phyloP scores from a whole-genome alignment of 495 filamentous ascomycete species.

The Xylaria longipes region DNA sequence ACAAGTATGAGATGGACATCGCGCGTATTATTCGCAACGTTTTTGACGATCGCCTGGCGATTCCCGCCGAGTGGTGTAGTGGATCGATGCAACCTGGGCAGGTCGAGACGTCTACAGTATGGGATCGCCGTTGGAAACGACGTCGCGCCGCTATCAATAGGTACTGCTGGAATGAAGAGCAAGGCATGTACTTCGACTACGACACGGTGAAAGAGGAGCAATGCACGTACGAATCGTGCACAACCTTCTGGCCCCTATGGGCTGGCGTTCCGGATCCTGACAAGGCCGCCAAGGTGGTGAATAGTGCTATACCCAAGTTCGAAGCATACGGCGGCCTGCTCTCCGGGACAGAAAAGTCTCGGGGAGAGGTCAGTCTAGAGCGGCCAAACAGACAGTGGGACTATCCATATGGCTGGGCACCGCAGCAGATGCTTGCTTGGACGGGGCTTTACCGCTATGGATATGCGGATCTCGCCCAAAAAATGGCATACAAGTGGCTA shows the following conservation, averaged over 20 bases:
- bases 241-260: slow-evolving; percentile 98
- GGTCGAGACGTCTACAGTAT: slow-evolving; percentile 78
- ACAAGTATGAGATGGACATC: slow-evolving; percentile 96
- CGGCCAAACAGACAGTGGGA: slow-evolving; percentile 97
- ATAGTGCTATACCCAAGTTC: slow-evolving; percentile 78
- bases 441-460: slow-evolving; percentile 88
- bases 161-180: slow-evolving; percentile 86
- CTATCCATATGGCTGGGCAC: slow-evolving; percentile 97
- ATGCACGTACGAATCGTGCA: slow-evolving; percentile 81
- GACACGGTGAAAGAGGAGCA: slow-evolving; percentile 80
- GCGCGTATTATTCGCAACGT: slow-evolving; percentile 77
- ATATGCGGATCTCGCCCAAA: slow-evolving; percentile 85
- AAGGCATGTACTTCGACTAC: slow-evolving; percentile 97
- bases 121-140: slow-evolving; percentile 84
- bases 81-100: slow-evolving; percentile 61
- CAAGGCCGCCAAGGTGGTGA: slow-evolving; percentile 79
- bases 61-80: slow-evolving; percentile 80
- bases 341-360: slow-evolving; percentile 84
- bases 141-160: slow-evolving; percentile 83
- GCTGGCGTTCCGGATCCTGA: slow-evolving; percentile 79
- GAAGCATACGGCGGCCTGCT: slow-evolving; percentile 89
- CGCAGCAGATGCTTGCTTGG: slow-evolving; percentile 98
- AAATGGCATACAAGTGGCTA: slow-evolving; percentile 91
- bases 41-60: slow-evolving; percentile 78
- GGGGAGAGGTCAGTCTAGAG: slow-evolving; percentile 78